These are phyloP conservation scores for Euphorbia schlechtendalii DNA, from an alignment of 441 rosid genomes.

Conservation along the genomic window DNA sequence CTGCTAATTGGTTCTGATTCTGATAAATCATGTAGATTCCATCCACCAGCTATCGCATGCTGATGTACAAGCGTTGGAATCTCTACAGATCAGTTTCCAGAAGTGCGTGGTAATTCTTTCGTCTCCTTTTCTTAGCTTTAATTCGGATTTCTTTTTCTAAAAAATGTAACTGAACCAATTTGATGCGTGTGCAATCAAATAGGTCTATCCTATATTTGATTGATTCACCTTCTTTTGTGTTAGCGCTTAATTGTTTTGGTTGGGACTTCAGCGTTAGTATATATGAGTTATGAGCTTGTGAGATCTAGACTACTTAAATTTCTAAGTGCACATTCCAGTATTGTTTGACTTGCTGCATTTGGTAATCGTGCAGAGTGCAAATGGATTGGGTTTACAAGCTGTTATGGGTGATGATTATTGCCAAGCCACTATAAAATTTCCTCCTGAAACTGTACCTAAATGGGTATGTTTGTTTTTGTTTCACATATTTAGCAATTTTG, in stretches of 20 bases:
- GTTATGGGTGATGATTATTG: conserved; percentile 58
- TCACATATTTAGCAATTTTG: not conserved
- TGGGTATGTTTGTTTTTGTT: conserved; percentile 56
- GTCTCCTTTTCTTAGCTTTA: not conserved
- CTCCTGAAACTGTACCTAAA: conserved; percentile 68
- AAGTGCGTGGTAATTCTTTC: conserved; percentile 78
- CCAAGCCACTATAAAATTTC: conserved; percentile 55
- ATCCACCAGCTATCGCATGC: conserved; percentile 42
- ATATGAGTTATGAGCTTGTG: not conserved
- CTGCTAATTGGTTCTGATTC: not conserved
- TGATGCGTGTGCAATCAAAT: not conserved
- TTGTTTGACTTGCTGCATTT: conserved; percentile 13
- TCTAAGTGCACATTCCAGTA: not conserved
- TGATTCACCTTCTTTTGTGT: not conserved
- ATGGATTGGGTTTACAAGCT: conserved; percentile 85
- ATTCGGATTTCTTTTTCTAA: not conserved
- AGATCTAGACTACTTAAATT: not conserved
- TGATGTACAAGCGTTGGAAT: conserved; percentile 63
- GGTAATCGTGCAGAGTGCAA: conserved; percentile 55
- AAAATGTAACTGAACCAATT: not conserved
- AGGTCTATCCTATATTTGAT: not conserved
- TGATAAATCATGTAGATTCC: conserved; percentile 33
- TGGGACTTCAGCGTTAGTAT: not conserved
- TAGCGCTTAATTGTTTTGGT: not conserved
- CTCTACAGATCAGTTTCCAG: conserved; percentile 56